Base-by-base conservation (phyloP, 176 grass and related monocot genomes). In the Rhynchospora pubera region DNA sequence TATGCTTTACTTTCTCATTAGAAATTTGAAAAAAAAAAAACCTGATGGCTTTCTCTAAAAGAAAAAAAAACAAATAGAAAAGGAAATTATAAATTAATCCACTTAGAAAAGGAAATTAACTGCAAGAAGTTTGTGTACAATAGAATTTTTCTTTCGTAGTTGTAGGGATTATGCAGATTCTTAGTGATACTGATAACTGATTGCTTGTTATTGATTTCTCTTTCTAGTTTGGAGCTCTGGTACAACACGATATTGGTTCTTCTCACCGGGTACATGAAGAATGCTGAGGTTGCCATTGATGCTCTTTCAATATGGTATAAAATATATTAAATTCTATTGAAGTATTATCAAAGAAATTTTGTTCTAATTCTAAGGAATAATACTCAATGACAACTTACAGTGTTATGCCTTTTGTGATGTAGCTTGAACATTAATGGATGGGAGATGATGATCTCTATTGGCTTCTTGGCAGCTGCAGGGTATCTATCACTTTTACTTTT, bases 401-500 rank as follows among this genome's bases (percentile, higher is more conserved):
- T 44, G 34, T 1, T 21, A 39, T 53, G 32, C 7, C 53, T 74
- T 78, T 58, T 70, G 9, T 89, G n/a, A 6, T 82, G 80, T 83
- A 94, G 95, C 87, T 75, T 98, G 39, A 98, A 94, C 14, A 98
- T 94, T 84, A 98, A 93, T 56, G 96, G 90, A n/a, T 98, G 90
- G 96, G 89, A 94, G 83, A 94, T 94, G 92, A 98, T 98, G 92
- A 91, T 94, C 16, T 89, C 92, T 16, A 22, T 98, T 0, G 92
- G 92, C 42, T 94, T 97, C 48, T 60, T 94, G 73, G 74, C 83
- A 19, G 89, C 92, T 68, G 88, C 82, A 61, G 95, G 95, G 94
- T 97, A 85, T 18, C 14, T 82, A n/a, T n/a, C n/a, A n/a, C 21
- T 4, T 4, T 69, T 18, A 59, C 57, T 59, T 7, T n/a, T 47